Evolutionary conservation across 768 basidiomycete species (phyloP).

Genomic region (Mycena amicta): DNA sequence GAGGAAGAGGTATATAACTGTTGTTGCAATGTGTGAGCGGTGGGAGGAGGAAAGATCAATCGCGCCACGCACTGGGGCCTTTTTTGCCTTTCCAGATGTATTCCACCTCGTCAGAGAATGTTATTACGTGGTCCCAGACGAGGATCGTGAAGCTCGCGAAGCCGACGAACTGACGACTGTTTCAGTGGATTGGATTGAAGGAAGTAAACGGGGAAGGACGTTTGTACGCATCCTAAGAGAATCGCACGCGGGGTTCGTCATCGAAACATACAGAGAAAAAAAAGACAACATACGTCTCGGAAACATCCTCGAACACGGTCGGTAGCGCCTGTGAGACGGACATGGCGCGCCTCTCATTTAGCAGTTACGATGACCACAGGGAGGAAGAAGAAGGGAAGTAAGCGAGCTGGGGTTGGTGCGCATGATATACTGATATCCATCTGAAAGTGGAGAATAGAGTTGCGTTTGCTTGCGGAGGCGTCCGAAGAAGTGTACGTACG

Average conservation of each 20-base stretch:
- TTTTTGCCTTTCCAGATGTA: constrained; percentile 39
- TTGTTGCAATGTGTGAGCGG: not conserved
- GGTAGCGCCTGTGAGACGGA: constrained; percentile 1
- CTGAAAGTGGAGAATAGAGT: too few species aligned
- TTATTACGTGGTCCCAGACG: constrained; percentile 38
- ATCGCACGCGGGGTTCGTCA: too few species aligned
- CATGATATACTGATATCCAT: too few species aligned
- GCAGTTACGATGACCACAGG: too few species aligned
- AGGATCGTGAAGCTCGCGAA: constrained; percentile 36
- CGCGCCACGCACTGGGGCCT: constrained; percentile 28
- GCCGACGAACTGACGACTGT: constrained; percentile 31
- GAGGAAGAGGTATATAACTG: constrained; percentile 38
- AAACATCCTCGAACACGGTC: not conserved
- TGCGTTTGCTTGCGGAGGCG: too few species aligned
- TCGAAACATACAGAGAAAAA: not conserved
- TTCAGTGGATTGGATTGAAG: too few species aligned
- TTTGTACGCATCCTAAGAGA: constrained; percentile 17
- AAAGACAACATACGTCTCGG: constrained; percentile 11
- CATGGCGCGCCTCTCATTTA: not conserved
- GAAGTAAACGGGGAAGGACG: too few species aligned
- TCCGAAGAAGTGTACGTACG: too few species aligned
- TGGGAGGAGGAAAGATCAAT: too few species aligned
- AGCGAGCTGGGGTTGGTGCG: too few species aligned
- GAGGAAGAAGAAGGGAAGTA: not conserved
- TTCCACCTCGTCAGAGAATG: constrained; percentile 37